phyloP scores from a whole-genome alignment of 441 rosid species.

The Pelargonium australe region DNA sequence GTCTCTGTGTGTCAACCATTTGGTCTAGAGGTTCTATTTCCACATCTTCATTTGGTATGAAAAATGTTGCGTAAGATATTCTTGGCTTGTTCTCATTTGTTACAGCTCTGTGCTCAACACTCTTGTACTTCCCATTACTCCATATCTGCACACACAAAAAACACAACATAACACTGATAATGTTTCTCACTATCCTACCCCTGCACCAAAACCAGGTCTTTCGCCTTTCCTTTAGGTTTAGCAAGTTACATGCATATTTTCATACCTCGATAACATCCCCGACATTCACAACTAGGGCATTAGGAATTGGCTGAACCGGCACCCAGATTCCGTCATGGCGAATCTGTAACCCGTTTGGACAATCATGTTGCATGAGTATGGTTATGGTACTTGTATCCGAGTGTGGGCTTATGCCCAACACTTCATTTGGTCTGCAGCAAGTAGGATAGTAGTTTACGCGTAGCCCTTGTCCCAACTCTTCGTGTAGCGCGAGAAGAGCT shows the following conservation, averaged over 20 bases:
- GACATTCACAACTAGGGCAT: constrained; percentile 25
- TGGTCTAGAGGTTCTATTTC: constrained; percentile 26
- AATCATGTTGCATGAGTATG: constrained; percentile 21
- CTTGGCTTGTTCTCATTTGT: constrained; percentile 17
- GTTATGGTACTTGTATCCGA: constrained; percentile 24
- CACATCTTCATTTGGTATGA: constrained; percentile 18
- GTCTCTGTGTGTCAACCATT: neutral
- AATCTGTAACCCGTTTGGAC: constrained; percentile 22
- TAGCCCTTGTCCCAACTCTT: constrained; percentile 22
- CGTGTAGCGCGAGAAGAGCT: constrained; percentile 19
- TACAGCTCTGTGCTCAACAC: constrained; percentile 22
- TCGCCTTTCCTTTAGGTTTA: too few relatives aligned
- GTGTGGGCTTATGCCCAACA: constrained; percentile 24
- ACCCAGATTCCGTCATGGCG: constrained; percentile 20
- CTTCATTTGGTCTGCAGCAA: constrained; percentile 21
- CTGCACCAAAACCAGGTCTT: too few relatives aligned
- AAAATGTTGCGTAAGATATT: constrained; percentile 22
- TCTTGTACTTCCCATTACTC: constrained; percentile 23
- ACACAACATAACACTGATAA: too few relatives aligned
- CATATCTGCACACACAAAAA: constrained; percentile 13
- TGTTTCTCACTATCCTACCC: too few relatives aligned
- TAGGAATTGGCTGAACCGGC: constrained; percentile 20
- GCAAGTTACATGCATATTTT: neutral
- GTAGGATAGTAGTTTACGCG: constrained; percentile 26
- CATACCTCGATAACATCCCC: constrained; percentile 27